A percentile compares a stretch with the other conserved stretches of the same genome.
Conservation (phyloP, 2,329 filamentous ascomycete species). For the Colletotrichum spaethianum region DNA sequence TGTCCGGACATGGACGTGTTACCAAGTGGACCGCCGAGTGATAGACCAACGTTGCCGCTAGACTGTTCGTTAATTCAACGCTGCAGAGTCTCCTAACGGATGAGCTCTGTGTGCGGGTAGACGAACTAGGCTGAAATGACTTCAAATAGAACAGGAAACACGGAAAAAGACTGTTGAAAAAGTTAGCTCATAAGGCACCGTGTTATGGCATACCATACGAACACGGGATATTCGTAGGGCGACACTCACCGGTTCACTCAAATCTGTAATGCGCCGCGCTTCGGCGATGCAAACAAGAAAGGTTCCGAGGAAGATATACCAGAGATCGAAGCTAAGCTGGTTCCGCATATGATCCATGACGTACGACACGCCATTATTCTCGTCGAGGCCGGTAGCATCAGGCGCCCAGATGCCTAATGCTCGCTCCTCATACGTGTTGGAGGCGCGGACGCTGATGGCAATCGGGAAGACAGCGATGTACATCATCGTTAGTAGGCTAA, state of each 20-base stretch:
- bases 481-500: constrained; percentile 76
- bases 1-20: constrained; percentile 50
- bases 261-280: constrained; percentile 15
- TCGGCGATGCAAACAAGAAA: constrained; percentile 52
- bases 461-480: constrained; percentile 75
- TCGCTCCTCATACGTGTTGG: constrained; percentile 74
- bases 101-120: neutral
- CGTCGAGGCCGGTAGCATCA: constrained; percentile 47
- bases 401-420: constrained; percentile 70
- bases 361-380: constrained; percentile 48
- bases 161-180: constrained; percentile 46
- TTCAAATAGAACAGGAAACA: constrained; percentile 53
- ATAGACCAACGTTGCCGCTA: constrained; percentile 55
- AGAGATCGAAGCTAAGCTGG: constrained; percentile 58
- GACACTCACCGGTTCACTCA: constrained; percentile 14
- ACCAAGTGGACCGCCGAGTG: constrained; percentile 51
- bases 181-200: no score
- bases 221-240: no score
- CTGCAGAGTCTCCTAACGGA: no score
- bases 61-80: neutral
- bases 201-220: no score
- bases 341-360: constrained; percentile 53
- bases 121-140: constrained; percentile 53
- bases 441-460: constrained; percentile 72
- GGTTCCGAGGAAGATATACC: constrained; percentile 57